A percentile compares a stretch with the other conserved stretches of the same genome.
Conservation (phyloP, 108 stramenopile species). For the Skeletonema tropicum region DNA sequence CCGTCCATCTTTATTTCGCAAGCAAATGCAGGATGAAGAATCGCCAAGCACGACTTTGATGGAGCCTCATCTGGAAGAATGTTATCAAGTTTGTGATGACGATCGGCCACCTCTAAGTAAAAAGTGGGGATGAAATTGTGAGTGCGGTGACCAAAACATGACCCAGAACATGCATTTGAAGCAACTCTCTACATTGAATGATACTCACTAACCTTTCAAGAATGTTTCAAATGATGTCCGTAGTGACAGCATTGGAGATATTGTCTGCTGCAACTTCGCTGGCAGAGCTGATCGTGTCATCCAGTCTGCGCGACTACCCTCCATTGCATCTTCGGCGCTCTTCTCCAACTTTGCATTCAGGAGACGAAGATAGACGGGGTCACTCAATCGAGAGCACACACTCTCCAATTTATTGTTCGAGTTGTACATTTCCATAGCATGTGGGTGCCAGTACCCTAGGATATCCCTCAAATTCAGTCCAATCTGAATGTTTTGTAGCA, state of each 20-base stretch:
- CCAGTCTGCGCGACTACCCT: slow-evolving; percentile 41
- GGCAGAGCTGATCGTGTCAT: slow-evolving; percentile 39
- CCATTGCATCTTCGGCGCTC: slow-evolving; percentile 36
- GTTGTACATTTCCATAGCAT: slow-evolving; percentile 52
- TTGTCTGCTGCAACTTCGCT: slow-evolving; percentile 59
- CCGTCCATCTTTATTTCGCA: slow-evolving; percentile 89
- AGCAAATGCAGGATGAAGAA: slow-evolving; percentile 75
- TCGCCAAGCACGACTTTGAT: slow-evolving; percentile 48
- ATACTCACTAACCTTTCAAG: too few species aligned
- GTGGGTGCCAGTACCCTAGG: slow-evolving; percentile 51
- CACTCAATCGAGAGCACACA: slow-evolving; percentile 41
- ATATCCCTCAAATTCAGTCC: slow-evolving; percentile 56
- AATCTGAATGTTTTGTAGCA: slow-evolving; percentile 67
- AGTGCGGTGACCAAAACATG: too few species aligned
- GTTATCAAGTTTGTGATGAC: slow-evolving; percentile 50
- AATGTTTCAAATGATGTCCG: slow-evolving; percentile 61
- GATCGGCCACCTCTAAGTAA: slow-evolving; percentile 47
- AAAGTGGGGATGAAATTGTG: too few species aligned
- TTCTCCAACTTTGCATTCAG: slow-evolving; percentile 41
- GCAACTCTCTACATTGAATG: too few species aligned
- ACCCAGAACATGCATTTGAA: too few species aligned
- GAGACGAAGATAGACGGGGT: slow-evolving; percentile 39
- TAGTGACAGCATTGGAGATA: slow-evolving; percentile 78
- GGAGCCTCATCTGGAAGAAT: slow-evolving; percentile 29
- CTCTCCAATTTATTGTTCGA: slow-evolving; percentile 47